A percentile compares a stretch with the other conserved stretches of the same genome.
Evolutionary conservation across 106 monocot genomes (phyloP).

Genomic region (Dendrobium officinale): DNA sequence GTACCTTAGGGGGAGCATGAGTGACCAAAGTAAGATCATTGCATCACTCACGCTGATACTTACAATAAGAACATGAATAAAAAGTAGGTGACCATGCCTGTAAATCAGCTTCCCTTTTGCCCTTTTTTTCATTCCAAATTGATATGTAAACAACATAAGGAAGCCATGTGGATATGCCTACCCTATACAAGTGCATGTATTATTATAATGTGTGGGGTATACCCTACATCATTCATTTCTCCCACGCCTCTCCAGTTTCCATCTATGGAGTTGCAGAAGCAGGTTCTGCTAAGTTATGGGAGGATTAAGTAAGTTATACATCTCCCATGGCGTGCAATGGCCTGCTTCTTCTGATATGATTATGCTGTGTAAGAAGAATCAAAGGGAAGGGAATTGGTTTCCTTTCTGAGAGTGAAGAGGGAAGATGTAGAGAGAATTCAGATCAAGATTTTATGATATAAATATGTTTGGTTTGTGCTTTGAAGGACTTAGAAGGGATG

Average conservation of each 20-base stretch:
- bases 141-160: neutral
- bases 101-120: neutral
- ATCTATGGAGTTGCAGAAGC: neutral
- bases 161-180: neutral
- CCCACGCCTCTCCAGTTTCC: neutral
- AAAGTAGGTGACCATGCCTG: neutral
- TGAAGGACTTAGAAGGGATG: no score
- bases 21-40: slow-evolving; percentile 1
- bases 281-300: neutral
- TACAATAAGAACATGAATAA: neutral
- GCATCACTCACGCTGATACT: slow-evolving; percentile 4
- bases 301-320: neutral
- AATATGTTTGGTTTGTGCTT: no score
- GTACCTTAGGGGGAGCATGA: neutral
- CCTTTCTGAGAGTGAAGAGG: neutral
- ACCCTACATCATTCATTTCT: slow-evolving; percentile 3
- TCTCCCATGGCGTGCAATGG: no score
- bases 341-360: no score
- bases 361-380: neutral
- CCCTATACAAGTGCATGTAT: neutral
- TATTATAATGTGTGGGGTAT: slow-evolving; percentile 1
- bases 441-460: no score
- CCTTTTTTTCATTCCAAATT: neutral
- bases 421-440: neutral
- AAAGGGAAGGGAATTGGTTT: neutral